These are phyloP conservation scores for Rhododendron kiyosumense DNA, from an alignment of 148 eudicot genomes.

Conservation along the genomic window DNA sequence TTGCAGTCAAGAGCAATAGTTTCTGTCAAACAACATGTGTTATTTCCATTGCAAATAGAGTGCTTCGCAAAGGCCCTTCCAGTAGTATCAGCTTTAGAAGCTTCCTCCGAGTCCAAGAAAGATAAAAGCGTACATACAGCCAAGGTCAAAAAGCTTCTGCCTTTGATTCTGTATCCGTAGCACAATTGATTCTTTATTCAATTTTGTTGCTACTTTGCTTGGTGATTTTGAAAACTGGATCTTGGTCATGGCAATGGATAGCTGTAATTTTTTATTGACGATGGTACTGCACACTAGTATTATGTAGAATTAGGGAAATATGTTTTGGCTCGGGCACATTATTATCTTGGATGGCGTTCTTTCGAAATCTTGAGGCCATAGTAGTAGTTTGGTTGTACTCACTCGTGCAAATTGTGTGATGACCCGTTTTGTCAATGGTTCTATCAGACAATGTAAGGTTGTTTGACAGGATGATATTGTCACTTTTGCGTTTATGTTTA, in stretches of 20 bases:
- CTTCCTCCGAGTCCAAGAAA: not conserved
- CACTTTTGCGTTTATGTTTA: not conserved
- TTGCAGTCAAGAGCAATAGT: too few relatives aligned
- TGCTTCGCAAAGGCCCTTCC: not conserved
- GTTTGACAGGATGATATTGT: too few relatives aligned
- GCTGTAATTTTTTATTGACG: not conserved
- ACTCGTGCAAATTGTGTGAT: not conserved
- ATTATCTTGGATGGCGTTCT: not conserved
- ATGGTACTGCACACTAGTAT: not conserved
- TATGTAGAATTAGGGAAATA: not conserved
- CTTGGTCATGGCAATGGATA: not conserved
- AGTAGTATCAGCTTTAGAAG: not conserved
- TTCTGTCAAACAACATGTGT: not conserved
- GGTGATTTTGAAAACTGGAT: not conserved
- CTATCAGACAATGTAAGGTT: not conserved
- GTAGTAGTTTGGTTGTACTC: not conserved
- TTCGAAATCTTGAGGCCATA: not conserved
- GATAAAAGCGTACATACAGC: not conserved
- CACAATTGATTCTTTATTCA: not conserved
- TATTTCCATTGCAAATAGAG: not conserved
- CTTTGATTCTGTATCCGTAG: not conserved
- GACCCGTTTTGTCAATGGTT: not conserved
- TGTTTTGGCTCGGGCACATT: not conserved
- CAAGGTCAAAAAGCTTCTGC: not conserved
- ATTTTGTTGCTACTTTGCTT: not conserved